Percentiles rank a stretch among this genome's conserved stretches.
Conservation (phyloP, 352 stramenopile species). For the Plasmopara viticola region DNA sequence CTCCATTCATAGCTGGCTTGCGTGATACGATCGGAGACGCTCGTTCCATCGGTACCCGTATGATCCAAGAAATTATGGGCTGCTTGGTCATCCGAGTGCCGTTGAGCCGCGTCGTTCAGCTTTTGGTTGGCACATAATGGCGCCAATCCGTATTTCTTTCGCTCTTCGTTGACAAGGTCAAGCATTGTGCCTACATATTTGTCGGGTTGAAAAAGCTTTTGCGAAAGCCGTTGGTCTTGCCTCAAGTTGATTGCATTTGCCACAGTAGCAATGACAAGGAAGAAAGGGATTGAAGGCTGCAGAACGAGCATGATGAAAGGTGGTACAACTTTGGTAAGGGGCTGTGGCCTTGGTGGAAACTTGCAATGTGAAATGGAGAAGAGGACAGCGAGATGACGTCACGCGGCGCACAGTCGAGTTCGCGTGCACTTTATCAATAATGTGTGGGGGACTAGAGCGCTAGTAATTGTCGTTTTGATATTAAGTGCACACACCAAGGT, state of each 20-base stretch:
- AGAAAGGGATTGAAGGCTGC: constrained; percentile 4
- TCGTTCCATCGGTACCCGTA: constrained; percentile 33
- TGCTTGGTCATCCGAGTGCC: constrained; percentile 37
- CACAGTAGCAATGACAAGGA: constrained; percentile 7
- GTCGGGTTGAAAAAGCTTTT: no score
- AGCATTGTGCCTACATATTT: no score
- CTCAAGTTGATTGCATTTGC: constrained; percentile 9
- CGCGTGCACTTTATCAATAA: no score
- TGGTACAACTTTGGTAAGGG: constrained; percentile 9
- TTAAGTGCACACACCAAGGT: no score
- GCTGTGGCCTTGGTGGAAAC: constrained; percentile 10
- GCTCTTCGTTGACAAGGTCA: no score
- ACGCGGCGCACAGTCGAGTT: no score
- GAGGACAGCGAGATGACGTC: no score
- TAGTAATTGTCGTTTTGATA: no score
- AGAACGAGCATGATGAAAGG: constrained; percentile 12
- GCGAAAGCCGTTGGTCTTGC: no score
- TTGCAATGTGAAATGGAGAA: constrained; percentile 11
- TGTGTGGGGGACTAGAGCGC: no score
- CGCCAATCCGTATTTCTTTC: no score
- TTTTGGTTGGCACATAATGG: constrained; percentile 37
- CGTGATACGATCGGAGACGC: constrained; percentile 25
- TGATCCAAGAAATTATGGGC: constrained; percentile 43
- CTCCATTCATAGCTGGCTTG: constrained; percentile 37
- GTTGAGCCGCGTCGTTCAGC: constrained; percentile 15